Base-by-base conservation (phyloP, 305 asterid species). In the Rubia balearica region DNA sequence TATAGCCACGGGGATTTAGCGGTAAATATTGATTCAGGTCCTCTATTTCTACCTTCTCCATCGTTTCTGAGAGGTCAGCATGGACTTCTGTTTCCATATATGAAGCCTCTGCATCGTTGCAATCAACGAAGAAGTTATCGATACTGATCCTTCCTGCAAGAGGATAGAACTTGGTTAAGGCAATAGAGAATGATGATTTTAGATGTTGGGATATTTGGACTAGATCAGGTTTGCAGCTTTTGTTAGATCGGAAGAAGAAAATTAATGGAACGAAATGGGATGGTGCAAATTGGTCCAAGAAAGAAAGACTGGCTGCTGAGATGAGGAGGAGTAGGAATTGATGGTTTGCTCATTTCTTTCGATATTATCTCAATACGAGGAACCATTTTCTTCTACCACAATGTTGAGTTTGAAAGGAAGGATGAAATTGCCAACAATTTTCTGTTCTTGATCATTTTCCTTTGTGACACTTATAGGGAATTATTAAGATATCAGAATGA, bases 111-210 rank as follows among this genome's bases (percentile, higher is more conserved):
- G 71, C 59, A 51, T 83, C 83, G 7, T 78, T 49, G 69, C 81
- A 81, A 27, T 76, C 78, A 11, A 83, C 38, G 8, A 17, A 51
- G 12, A 63, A 66, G 38, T 42, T 64, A 3, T 59, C 75, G 38
- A 38, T 2, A 3, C 14, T 67, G 67, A 77, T 61, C 55, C 73
- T 56, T 48, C 86, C 88, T 53, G 70, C 77, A 22, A 84, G 65
- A 16, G 88, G 88, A 72, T 79, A 71, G 65, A 77, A 77, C n/a
- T 7, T 46, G 8, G 79, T 75, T 21, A 78, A 70, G 46, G 61
- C 27, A 13, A 57, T 10, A 30, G 85, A 81, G n/a, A 80, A 42
- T 4, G 85, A 78, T 27, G 70, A 73, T 59, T 77, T 77, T 6
- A 82, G 73, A 5, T 48, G 13, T 21, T 63, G 70, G 14, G 68